These are phyloP conservation scores for Arthrinium puccinioides DNA, from an alignment of 2,329 filamentous ascomycete genomes.

Conservation along the genomic window DNA sequence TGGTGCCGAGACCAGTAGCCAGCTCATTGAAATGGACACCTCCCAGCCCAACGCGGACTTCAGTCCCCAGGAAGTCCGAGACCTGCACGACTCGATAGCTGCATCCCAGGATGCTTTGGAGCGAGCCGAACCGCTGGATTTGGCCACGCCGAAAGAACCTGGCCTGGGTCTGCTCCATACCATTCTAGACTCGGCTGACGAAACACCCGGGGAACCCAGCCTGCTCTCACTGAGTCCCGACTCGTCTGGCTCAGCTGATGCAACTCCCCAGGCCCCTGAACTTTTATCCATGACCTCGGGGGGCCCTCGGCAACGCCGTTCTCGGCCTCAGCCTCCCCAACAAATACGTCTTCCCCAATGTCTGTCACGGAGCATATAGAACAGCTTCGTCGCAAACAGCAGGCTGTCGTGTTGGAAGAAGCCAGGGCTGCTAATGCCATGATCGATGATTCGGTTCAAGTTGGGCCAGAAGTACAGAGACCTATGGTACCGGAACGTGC, in stretches of 20 bases:
- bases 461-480: constrained; percentile 11
- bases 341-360: constrained; percentile 7
- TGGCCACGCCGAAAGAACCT: constrained; percentile 33
- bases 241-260: background rate
- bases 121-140: constrained; percentile 41
- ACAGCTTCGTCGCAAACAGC: constrained; percentile 43
- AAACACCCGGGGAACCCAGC: no score
- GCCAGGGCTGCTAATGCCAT: constrained; percentile 10
- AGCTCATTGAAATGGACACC: constrained; percentile 12
- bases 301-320: constrained; percentile 5
- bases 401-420: constrained; percentile 24
- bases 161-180: constrained; percentile 10
- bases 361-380: constrained; percentile 24
- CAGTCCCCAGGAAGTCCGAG: constrained; percentile 6
- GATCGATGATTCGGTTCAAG: constrained; percentile 12
- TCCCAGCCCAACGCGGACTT: constrained; percentile 13
- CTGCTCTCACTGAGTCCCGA: no score
- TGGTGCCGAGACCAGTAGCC: constrained; percentile 12
- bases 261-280: constrained; percentile 14
- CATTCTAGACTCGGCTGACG: constrained; percentile 12
- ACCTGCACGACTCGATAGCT: constrained; percentile 17
- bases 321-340: constrained; percentile 9
- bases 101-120: constrained; percentile 31
- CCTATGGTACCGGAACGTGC: constrained; percentile 24
- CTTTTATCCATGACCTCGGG: background rate